These are phyloP conservation scores for Xylaria sp. DNA, from an alignment of 2,329 filamentous ascomycete species.

Conservation along the genomic window DNA sequence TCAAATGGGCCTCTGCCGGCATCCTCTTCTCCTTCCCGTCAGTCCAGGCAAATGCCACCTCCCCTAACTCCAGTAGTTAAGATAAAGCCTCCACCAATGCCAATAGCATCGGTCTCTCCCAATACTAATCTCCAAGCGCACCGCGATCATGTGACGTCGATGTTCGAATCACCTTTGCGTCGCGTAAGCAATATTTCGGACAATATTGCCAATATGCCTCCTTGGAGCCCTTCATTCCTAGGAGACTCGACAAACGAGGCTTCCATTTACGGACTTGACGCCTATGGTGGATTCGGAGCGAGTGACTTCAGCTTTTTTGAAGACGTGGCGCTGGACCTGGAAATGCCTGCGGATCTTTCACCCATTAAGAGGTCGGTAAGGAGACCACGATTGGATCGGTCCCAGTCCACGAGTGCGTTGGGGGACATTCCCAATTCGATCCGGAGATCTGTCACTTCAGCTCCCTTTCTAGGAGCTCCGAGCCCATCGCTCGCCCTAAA, in stretches of 20 bases:
- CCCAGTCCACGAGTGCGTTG: conserved; percentile 70
- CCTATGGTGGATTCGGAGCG: conserved; percentile 58
- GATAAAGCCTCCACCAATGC: conserved; percentile 71
- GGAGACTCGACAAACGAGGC: conserved; percentile 62
- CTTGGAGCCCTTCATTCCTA: conserved; percentile 74
- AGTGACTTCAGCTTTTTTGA: conserved; percentile 74
- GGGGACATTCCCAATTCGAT: conserved; percentile 68
- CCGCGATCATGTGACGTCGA: conserved; percentile 80
- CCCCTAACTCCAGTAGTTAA: conserved; percentile 84
- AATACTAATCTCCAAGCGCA: conserved; percentile 93
- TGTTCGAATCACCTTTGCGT: conserved; percentile 75
- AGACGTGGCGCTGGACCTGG: conserved; percentile 53
- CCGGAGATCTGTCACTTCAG: conserved; percentile 63
- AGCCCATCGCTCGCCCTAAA: conserved; percentile 53
- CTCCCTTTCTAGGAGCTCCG: conserved; percentile 62
- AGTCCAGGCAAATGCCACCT: conserved; percentile 69
- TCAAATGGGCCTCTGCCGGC: conserved; percentile 63
- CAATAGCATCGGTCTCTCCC: conserved; percentile 83
- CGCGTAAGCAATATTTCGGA: conserved; percentile 63
- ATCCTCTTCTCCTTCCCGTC: conserved; percentile 76
- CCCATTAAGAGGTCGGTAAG: conserved; percentile 72
- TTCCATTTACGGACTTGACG: conserved; percentile 50
- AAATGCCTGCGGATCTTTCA: conserved; percentile 66
- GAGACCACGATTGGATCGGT: conserved; percentile 71
- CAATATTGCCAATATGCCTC: conserved; percentile 54